Evolutionary conservation across 768 basidiomycete species (phyloP), one percentile per base, ranked within the genome.

Genomic region (Tulasnella sp.): DNA sequence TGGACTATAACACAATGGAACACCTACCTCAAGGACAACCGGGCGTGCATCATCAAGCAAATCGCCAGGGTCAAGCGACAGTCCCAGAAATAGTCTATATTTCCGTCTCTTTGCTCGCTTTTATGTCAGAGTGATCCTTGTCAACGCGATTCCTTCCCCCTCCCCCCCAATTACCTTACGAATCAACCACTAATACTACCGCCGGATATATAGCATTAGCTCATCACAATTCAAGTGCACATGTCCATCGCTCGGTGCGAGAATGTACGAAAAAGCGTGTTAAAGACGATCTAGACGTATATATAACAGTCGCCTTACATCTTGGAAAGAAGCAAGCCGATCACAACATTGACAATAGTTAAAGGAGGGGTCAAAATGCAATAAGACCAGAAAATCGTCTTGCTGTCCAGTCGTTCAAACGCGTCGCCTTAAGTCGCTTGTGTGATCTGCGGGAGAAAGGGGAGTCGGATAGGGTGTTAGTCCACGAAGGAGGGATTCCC

Each of bases 341-440:
- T 83, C 68, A 97, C 88, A 74, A 97, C 93, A 83, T 92, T 92
- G 24, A 87, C 83, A 77, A 96, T 91, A 77, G 92, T 94, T n/a
- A 92, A 88, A 2, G 94, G 93, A 2, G 96, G 96, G 0, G 96
- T 97, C 78, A 96, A 87, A 44, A 95, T 86, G 82, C 94, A 96
- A 84, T 97, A 98, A 2, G 92, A 89, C 95, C 95, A 96, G 84
- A 96, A 96, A 80, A 98, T 94, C 0, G 97, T 98, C 76, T 94
- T 89, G 80, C 91, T 92, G 84, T 98, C 93, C 48, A 98, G 88
- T 0, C 95, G 88, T 86, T 98, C 97, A 83, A 99, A 98, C 0
- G 94, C 92, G 83, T 94, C 94, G 3, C 94, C 94, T 0, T 87
- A 92, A 1, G 92, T 93, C 83, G 93, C 92, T 84, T 95, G 93